Percentiles rank a stretch among this genome's conserved stretches.
phyloP scores from a whole-genome alignment of 495 filamentous ascomycete species.

The Podospora bellae-mahoneyi region DNA sequence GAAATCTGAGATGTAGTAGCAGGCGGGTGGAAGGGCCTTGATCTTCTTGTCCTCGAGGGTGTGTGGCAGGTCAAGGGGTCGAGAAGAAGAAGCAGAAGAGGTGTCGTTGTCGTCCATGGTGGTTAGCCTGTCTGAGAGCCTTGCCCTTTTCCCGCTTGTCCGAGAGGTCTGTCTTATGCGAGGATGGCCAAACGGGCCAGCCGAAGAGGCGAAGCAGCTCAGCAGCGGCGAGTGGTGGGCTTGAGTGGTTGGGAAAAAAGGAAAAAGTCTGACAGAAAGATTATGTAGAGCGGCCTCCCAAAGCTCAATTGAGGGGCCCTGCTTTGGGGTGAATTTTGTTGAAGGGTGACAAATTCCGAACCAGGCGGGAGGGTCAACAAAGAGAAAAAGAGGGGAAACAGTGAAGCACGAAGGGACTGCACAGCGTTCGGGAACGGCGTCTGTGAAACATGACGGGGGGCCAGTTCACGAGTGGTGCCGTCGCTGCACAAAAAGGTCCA shows the following conservation, averaged over 20 bases:
- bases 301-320: background rate
- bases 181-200: background rate
- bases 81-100: background rate
- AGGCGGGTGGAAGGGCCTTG: slow-evolving; percentile 55
- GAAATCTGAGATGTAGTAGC: slow-evolving; percentile 88
- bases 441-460: slow-evolving; percentile 1
- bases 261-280: background rate
- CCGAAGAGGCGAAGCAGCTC: slow-evolving; percentile 6
- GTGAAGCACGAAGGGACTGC: background rate
- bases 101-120: background rate
- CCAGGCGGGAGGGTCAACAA: background rate
- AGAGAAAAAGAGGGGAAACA: background rate
- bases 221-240: background rate
- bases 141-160: slow-evolving; percentile 1
- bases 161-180: background rate
- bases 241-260: background rate
- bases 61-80: slow-evolving; percentile 31
- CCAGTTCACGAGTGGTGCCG: background rate
- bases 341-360: background rate
- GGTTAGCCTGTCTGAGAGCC: background rate
- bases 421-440: background rate
- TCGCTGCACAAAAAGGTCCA: background rate
- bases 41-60: slow-evolving; percentile 55
- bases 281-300: background rate
- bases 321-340: background rate